These are phyloP conservation scores for Kregervanrija delftensis DNA, from an alignment of 805 yeast species.

Conservation along the genomic window DNA sequence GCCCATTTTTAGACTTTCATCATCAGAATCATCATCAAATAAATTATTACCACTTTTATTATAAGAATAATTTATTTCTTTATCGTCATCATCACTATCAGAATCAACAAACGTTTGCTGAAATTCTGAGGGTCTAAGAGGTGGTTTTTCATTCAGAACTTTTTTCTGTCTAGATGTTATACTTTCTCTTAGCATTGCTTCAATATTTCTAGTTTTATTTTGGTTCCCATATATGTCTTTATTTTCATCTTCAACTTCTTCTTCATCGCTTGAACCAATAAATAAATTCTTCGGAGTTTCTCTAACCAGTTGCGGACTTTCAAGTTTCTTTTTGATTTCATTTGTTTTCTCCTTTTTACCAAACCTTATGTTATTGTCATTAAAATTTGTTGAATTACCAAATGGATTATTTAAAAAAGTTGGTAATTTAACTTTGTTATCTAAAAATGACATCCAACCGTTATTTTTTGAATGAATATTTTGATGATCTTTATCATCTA, in stretches of 20 bases:
- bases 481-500: neutral
- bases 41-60: neutral
- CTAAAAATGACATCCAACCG: slow-evolving; percentile 4
- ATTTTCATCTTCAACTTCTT: slow-evolving; percentile 13
- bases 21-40: slow-evolving; percentile 6
- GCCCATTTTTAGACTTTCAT: slow-evolving; percentile 15
- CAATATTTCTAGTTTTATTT: neutral
- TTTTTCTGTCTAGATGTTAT: slow-evolving; percentile 10
- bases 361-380: neutral
- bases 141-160: slow-evolving; percentile 1
- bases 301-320: slow-evolving; percentile 14
- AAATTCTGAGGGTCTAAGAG: neutral
- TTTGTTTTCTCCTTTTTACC: slow-evolving; percentile 2
- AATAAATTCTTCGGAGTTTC: slow-evolving; percentile 17
- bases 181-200: slow-evolving; percentile 4
- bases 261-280: slow-evolving; percentile 25
- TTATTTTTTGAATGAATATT: neutral
- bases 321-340: slow-evolving; percentile 14
- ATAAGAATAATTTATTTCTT: neutral
- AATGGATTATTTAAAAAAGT: neutral
- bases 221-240: neutral
- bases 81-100: neutral
- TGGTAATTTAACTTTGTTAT: slow-evolving; percentile 1
- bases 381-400: neutral
- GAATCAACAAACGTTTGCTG: neutral